Evolutionary conservation across 345 rosid species (phyloP).

Genomic region (Brassica napus): DNA sequence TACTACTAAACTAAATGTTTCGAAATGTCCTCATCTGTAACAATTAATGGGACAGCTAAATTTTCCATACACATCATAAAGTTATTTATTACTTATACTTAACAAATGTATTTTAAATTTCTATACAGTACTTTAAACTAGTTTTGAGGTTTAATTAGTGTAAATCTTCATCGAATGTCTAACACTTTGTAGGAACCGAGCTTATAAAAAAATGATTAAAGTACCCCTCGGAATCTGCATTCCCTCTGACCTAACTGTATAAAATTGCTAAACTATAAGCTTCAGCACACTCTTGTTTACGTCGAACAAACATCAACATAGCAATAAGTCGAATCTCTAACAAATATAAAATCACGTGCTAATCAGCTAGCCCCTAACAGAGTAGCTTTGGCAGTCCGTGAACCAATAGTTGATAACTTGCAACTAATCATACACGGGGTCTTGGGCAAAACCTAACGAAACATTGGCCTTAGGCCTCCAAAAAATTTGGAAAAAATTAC

Average conservation of each 20-base stretch:
- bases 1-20: not conserved
- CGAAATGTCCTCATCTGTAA: slow-evolving; percentile 38
- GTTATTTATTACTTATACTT: not conserved
- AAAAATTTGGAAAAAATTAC: too few relatives aligned
- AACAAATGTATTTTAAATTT: slow-evolving; percentile 17
- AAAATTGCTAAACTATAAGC: not conserved
- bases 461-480: too few relatives aligned
- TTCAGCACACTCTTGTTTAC: not conserved
- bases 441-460: too few relatives aligned
- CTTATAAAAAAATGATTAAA: not conserved
- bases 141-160: slow-evolving; percentile 14
- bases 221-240: slow-evolving; percentile 20
- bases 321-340: not conserved
- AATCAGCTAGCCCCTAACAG: not conserved
- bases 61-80: slow-evolving; percentile 26
- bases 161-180: slow-evolving; percentile 37
- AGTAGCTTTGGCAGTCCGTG: slow-evolving; percentile 2
- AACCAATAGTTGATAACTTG: not conserved
- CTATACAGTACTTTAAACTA: slow-evolving; percentile 24
- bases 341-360: not conserved
- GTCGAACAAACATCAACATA: not conserved
- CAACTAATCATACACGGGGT: not conserved
- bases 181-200: slow-evolving; percentile 29
- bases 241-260: slow-evolving; percentile 19
- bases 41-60: slow-evolving; percentile 40